A percentile compares a stretch with the other conserved stretches of the same genome.
phyloP scores from a whole-genome alignment of 805 yeast species.

The Pichia phayaonensis region DNA sequence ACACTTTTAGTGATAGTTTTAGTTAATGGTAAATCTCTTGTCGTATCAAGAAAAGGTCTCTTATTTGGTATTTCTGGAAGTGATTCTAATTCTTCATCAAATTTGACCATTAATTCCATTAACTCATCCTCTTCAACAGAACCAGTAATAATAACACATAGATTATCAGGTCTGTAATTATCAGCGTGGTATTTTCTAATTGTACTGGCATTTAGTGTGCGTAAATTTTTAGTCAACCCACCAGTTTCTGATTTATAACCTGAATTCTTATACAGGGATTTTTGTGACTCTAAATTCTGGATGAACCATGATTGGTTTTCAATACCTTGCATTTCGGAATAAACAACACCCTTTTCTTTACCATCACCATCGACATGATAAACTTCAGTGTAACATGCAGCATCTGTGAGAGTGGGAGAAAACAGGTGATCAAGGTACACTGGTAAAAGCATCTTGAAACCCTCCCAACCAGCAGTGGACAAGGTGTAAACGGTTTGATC shows the following conservation, averaged over 20 bases:
- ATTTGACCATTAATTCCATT: slow-evolving; percentile 46
- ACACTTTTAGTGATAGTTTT: slow-evolving; percentile 41
- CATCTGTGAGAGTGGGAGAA: slow-evolving; percentile 80
- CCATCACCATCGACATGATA: slow-evolving; percentile 89
- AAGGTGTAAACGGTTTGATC: slow-evolving; percentile 94
- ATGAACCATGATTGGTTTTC: slow-evolving; percentile 72
- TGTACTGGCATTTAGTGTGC: slow-evolving; percentile 62
- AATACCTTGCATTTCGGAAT: slow-evolving; percentile 93
- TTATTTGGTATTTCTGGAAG: slow-evolving; percentile 31
- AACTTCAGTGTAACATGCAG: slow-evolving; percentile 89
- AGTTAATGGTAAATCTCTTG: slow-evolving; percentile 34
- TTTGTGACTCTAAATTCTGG: slow-evolving; percentile 51
- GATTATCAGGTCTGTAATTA: slow-evolving; percentile 74
- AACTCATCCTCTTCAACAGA: slow-evolving; percentile 72
- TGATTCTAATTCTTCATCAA: slow-evolving; percentile 51
- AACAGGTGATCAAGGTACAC: slow-evolving; percentile 84
- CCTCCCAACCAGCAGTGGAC: slow-evolving; percentile 94
- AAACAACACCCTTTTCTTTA: slow-evolving; percentile 93
- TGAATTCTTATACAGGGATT: slow-evolving; percentile 48
- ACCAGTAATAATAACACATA: slow-evolving; percentile 81
- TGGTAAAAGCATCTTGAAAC: slow-evolving; percentile 76
- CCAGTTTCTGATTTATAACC: slow-evolving; percentile 95
- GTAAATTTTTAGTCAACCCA: slow-evolving; percentile 71
- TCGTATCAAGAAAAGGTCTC: slow-evolving; percentile 79
- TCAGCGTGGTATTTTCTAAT: slow-evolving; percentile 68